Conservation (phyloP, 306 rosid genomes). For the Rosa multiflora region DNA sequence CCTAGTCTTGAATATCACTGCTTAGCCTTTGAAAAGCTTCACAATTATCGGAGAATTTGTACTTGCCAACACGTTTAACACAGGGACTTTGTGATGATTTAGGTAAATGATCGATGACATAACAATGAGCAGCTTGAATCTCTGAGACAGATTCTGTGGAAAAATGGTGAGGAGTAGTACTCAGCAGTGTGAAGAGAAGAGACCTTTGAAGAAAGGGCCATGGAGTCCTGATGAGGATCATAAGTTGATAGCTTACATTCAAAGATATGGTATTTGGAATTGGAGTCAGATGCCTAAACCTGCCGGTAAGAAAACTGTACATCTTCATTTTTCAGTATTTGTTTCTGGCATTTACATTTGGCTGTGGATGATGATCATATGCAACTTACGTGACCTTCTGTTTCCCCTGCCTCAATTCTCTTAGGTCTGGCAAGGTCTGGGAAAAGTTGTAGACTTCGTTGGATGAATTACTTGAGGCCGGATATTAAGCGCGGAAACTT, state of each 20-base stretch:
- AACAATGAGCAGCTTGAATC: not conserved
- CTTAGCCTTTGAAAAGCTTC: conserved; percentile 2
- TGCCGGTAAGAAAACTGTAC: conserved; percentile 24
- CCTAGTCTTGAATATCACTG: not conserved
- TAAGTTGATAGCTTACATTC: conserved; percentile 31
- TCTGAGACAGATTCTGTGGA: not conserved
- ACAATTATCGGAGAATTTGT: not conserved
- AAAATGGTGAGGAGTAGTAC: conserved; percentile 25
- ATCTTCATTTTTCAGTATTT: not conserved
- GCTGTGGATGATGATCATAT: not conserved
- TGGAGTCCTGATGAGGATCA: conserved; percentile 44
- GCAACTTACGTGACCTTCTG: not conserved
- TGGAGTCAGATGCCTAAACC: conserved; percentile 44
- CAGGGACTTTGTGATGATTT: not conserved
- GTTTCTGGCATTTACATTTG: not conserved
- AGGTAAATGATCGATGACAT: not conserved
- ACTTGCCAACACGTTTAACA: not conserved
- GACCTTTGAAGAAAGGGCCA: conserved; percentile 25
- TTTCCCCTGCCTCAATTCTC: not conserved
- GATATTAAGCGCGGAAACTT: conserved; percentile 39
- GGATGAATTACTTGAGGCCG: conserved; percentile 45
- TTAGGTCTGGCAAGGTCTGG: conserved; percentile 39
- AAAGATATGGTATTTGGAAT: conserved; percentile 40
- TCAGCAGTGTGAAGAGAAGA: conserved; percentile 18
- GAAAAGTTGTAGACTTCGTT: conserved; percentile 43